Conservation (phyloP, 2,329 filamentous ascomycete species). For the Huntiella decipiens region DNA sequence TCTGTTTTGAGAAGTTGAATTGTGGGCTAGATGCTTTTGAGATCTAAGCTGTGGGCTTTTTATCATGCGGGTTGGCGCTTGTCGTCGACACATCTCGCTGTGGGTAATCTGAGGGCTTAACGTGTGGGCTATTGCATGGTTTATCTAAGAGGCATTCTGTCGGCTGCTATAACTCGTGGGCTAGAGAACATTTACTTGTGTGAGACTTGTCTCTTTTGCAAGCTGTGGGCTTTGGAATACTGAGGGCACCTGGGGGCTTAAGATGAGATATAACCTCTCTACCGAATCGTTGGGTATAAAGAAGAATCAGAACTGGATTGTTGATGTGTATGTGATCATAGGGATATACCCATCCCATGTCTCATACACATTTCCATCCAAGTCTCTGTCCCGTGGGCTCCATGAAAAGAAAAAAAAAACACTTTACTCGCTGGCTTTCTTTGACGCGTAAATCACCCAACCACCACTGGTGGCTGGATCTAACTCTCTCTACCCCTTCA, state of each 20-base stretch:
- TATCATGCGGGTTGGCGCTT: not conserved
- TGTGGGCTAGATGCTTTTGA: not conserved
- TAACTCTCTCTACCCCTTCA: no score
- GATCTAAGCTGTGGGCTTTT: no score
- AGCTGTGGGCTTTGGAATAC: slow-evolving; percentile 11
- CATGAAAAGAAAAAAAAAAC: no score
- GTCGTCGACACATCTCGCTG: not conserved
- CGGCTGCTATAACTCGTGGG: slow-evolving; percentile 12
- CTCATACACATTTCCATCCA: no score
- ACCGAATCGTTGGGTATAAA: slow-evolving; percentile 11
- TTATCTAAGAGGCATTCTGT: slow-evolving; percentile 12
- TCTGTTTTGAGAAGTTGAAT: not conserved
- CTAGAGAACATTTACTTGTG: slow-evolving; percentile 11
- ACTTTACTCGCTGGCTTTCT: no score
- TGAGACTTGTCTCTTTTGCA: not conserved
- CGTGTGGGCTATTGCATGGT: slow-evolving; percentile 9
- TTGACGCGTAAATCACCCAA: no score
- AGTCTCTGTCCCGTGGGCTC: no score
- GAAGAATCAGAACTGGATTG: no score
- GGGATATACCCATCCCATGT: no score
- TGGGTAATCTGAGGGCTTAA: slow-evolving; percentile 11
- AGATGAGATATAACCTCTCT: slow-evolving; percentile 11
- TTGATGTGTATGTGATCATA: no score
- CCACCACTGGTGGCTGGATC: no score
- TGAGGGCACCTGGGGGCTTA: slow-evolving; percentile 12